These are phyloP conservation scores for Pythium periplocum DNA, from an alignment of 352 stramenopile genomes.

Conservation along the genomic window DNA sequence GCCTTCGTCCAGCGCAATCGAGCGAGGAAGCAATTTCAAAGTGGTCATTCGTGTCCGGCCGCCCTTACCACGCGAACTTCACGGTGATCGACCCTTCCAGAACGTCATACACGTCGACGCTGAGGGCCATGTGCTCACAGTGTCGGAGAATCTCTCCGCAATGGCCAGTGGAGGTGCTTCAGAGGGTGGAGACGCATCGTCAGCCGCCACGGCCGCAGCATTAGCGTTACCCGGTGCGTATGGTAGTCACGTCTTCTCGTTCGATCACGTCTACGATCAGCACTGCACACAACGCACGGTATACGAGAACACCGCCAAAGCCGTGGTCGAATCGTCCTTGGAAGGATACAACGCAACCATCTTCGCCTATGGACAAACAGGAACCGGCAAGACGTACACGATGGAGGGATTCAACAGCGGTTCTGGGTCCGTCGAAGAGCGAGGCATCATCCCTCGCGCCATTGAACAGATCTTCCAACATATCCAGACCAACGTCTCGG, in stretches of 20 bases:
- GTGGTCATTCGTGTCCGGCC: constrained; percentile 91
- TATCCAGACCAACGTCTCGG: constrained; percentile 85
- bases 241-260: constrained; percentile 89
- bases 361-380: constrained; percentile 89
- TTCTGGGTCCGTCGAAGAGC: constrained; percentile 83
- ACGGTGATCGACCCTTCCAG: constrained; percentile 85
- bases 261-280: constrained; percentile 94
- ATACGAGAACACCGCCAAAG: constrained; percentile 92
- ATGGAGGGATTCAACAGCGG: constrained; percentile 95
- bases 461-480: constrained; percentile 96
- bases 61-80: constrained; percentile 82
- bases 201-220: constrained; percentile 5
- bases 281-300: constrained; percentile 86
- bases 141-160: constrained; percentile 81
- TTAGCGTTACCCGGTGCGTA: constrained; percentile 42
- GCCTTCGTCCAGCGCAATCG: not conserved
- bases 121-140: constrained; percentile 80
- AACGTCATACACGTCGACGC: constrained; percentile 88
- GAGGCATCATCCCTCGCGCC: constrained; percentile 96
- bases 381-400: constrained; percentile 93
- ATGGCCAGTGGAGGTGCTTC: constrained; percentile 14
- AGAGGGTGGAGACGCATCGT: constrained; percentile 5
- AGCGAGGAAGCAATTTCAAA: constrained; percentile 83
- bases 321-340: constrained; percentile 89
- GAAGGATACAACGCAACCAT: constrained; percentile 92